These are phyloP conservation scores for Wickerhamiella spandovensis DNA, from an alignment of 805 yeast genomes.

Conservation along the genomic window DNA sequence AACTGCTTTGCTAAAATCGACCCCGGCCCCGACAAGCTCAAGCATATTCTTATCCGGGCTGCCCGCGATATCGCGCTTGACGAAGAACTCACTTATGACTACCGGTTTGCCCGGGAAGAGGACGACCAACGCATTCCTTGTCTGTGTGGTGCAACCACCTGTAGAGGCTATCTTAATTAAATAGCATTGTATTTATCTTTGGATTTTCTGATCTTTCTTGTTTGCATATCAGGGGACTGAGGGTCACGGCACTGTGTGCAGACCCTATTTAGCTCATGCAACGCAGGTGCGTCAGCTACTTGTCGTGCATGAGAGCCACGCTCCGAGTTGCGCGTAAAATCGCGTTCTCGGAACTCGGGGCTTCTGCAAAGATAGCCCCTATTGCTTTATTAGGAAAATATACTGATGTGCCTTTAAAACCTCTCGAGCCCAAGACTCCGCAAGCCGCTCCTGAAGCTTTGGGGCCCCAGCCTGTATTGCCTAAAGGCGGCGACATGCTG, in stretches of 20 bases:
- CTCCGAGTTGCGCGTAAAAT: neutral
- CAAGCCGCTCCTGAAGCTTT: neutral
- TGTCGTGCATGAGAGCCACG: neutral
- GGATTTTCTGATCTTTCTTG: neutral
- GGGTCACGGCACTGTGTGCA: no score
- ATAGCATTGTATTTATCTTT: neutral
- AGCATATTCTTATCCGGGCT: constrained; percentile 91
- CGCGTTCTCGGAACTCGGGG: neutral
- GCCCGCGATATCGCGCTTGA: constrained; percentile 65
- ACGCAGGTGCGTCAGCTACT: neutral
- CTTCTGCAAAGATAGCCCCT: neutral
- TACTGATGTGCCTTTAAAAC: no score
- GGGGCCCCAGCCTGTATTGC: neutral
- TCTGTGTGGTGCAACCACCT: constrained; percentile 87
- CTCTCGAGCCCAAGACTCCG: no score
- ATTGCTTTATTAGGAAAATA: neutral
- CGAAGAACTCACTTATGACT: constrained; percentile 84
- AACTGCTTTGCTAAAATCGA: constrained; percentile 88
- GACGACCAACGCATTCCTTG: constrained; percentile 82
- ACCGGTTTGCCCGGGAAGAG: constrained; percentile 84
- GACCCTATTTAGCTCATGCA: no score
- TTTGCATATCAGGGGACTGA: no score
- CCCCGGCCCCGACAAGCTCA: constrained; percentile 49
- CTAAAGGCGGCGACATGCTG: constrained; percentile 9
- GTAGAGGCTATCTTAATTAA: constrained; percentile 82